A percentile compares a stretch with the other conserved stretches of the same genome.
These are phyloP conservation scores for Acacia acuminata DNA, from an alignment of 306 rosid species.

Conservation along the genomic window DNA sequence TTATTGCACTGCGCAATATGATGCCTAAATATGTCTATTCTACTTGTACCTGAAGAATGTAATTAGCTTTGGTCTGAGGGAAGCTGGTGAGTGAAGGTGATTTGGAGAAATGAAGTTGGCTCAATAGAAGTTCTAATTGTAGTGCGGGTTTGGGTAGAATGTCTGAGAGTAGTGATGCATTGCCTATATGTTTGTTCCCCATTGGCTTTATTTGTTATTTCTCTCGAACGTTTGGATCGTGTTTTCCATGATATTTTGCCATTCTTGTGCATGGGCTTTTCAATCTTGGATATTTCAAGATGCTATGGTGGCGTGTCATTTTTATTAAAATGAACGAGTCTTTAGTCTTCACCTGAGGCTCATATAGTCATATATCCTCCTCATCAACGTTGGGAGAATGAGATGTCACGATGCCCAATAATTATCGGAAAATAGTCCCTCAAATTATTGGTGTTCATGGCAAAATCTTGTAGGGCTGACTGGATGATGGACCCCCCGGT, in stretches of 20 bases:
- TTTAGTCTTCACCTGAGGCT: no score
- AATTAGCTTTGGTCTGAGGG: conserved; percentile 37
- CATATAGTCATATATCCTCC: neutral
- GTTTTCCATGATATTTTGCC: conserved; percentile 23
- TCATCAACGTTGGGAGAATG: neutral
- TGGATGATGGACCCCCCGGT: neutral
- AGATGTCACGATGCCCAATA: neutral
- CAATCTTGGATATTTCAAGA: conserved; percentile 12
- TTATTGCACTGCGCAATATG: conserved; percentile 35
- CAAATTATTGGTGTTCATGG: neutral
- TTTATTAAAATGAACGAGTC: neutral
- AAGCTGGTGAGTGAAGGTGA: conserved; percentile 30
- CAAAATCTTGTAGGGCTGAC: neutral
- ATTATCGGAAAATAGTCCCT: neutral
- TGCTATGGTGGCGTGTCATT: neutral
- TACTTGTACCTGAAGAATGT: conserved; percentile 34
- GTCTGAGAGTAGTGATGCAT: conserved; percentile 5
- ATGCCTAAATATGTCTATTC: conserved; percentile 39
- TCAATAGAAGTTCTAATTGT: conserved; percentile 20
- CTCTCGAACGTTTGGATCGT: conserved; percentile 32
- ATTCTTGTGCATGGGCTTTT: conserved; percentile 32
- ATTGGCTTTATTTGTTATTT: conserved; percentile 30
- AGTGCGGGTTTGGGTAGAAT: conserved; percentile 32
- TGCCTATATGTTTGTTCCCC: conserved; percentile 38
- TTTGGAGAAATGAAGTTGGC: conserved; percentile 27